Conservation (phyloP, 352 stramenopile genomes). For the Globisporangium nodosum region DNA sequence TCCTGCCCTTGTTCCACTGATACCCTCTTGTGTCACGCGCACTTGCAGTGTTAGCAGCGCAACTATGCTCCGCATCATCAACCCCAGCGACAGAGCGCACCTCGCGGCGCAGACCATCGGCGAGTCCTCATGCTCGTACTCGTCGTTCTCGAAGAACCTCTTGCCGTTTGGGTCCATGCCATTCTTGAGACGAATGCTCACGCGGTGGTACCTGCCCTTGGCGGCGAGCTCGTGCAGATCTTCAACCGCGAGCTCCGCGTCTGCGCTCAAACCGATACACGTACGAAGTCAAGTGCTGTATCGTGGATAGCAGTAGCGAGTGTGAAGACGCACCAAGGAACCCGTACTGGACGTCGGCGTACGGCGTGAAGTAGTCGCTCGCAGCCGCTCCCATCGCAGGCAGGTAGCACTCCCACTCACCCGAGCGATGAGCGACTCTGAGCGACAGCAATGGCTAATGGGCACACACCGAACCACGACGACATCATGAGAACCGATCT, state of each 20-base stretch:
- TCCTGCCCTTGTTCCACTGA: slow-evolving; percentile 35
- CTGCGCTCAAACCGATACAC: slow-evolving; percentile 8
- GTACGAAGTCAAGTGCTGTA: not conserved
- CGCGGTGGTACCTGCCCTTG: slow-evolving; percentile 30
- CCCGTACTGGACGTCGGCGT: slow-evolving; percentile 51
- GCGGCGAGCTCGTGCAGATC: slow-evolving; percentile 46
- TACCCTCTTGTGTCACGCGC: slow-evolving; percentile 19
- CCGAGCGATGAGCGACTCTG: too few species aligned
- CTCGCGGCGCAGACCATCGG: slow-evolving; percentile 56
- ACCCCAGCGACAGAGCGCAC: slow-evolving; percentile 10
- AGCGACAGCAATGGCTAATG: too few species aligned
- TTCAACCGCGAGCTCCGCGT: slow-evolving; percentile 44
- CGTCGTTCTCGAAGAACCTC: slow-evolving; percentile 31
- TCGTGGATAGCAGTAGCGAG: too few species aligned
- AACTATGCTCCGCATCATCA: too few species aligned
- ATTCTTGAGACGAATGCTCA: slow-evolving; percentile 43
- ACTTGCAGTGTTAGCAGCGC: not conserved
- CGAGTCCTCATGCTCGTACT: slow-evolving; percentile 43
- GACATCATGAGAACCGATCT: too few species aligned
- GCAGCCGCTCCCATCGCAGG: slow-evolving; percentile 37
- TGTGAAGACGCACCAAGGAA: slow-evolving; percentile 24
- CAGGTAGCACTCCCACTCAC: not conserved
- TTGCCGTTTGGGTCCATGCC: slow-evolving; percentile 56
- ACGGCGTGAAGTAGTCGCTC: slow-evolving; percentile 49
- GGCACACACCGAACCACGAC: too few species aligned